Percentiles rank a stretch among this genome's conserved stretches.
phyloP scores from a whole-genome alignment of 2,329 filamentous ascomycete genomes.

The Verticillium isaacii region DNA sequence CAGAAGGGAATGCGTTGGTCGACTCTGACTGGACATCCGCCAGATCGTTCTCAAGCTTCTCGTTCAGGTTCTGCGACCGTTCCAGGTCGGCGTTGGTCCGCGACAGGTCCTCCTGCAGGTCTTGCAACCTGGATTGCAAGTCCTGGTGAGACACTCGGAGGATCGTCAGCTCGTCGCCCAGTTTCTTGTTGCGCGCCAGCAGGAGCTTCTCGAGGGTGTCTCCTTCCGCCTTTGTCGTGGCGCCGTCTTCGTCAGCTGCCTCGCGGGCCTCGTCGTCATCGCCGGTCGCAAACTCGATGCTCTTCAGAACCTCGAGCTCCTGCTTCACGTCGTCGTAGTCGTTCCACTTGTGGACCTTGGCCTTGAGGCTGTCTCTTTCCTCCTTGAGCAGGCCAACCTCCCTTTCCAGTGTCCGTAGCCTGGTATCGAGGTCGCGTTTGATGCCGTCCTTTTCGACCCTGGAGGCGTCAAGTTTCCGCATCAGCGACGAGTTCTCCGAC shows the following conservation, averaged over 20 bases:
- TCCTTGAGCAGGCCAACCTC: conserved; percentile 69
- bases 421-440: conserved; percentile 70
- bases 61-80: conserved; percentile 75
- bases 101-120: conserved; percentile 78
- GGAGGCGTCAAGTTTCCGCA: conserved; percentile 80
- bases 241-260: conserved; percentile 38
- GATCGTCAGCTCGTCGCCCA: conserved; percentile 88
- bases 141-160: conserved; percentile 92
- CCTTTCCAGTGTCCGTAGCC: conserved; percentile 73
- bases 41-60: conserved; percentile 88
- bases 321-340: conserved; percentile 97
- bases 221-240: conserved; percentile 54
- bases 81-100: conserved; percentile 82
- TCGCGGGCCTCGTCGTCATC: conserved; percentile 56
- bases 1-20: conserved; percentile 78
- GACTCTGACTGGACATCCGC: conserved; percentile 82
- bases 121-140: conserved; percentile 72
- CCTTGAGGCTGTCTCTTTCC: conserved; percentile 74
- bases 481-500: conserved; percentile 87
- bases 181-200: conserved; percentile 90
- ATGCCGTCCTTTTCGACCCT: conserved; percentile 80
- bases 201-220: conserved; percentile 89
- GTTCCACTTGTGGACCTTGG: conserved; percentile 80
- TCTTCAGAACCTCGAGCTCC: conserved; percentile 93
- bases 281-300: conserved; percentile 92